Evolutionary conservation across 2,329 filamentous ascomycete species (phyloP).

Genomic region (Chrysoporthe puriensis): DNA sequence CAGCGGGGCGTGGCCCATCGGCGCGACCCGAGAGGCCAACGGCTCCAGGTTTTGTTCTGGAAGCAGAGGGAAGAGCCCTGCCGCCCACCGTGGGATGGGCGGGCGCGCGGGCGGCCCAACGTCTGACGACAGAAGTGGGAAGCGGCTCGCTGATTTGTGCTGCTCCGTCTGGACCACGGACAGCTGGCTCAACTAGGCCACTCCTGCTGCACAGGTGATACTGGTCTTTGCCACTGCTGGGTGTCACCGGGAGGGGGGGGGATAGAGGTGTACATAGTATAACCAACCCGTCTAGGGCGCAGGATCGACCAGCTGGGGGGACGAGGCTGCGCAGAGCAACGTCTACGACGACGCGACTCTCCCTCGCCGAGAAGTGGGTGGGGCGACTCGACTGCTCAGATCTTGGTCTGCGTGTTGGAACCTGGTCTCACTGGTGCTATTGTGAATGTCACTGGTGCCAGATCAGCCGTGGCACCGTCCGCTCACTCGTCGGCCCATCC

Average conservation of each 20-base stretch:
- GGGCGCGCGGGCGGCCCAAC: neutral
- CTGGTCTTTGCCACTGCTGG: neutral
- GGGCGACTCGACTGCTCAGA: neutral
- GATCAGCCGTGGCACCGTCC: neutral
- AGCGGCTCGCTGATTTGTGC: neutral
- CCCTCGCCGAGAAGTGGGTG: neutral
- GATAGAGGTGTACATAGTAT: neutral
- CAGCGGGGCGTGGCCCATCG: slow-evolving; percentile 6
- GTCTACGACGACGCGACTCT: neutral
- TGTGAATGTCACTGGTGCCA: neutral
- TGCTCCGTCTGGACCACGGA: neutral
- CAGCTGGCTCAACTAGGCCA: neutral
- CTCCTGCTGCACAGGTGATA: neutral
- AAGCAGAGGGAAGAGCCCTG: neutral
- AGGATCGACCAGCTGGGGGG: neutral
- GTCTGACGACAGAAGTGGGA: too few species aligned
- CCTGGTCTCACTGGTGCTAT: neutral
- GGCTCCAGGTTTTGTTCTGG: neutral
- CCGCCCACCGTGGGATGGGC: neutral
- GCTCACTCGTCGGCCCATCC: neutral
- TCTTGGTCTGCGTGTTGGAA: neutral
- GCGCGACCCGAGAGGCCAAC: slow-evolving; percentile 25
- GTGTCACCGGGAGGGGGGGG: neutral
- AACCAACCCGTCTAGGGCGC: neutral
- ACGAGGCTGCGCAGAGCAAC: neutral